These are phyloP conservation scores for Prosopis cineraria DNA, from an alignment of 306 rosid species.

Conservation along the genomic window DNA sequence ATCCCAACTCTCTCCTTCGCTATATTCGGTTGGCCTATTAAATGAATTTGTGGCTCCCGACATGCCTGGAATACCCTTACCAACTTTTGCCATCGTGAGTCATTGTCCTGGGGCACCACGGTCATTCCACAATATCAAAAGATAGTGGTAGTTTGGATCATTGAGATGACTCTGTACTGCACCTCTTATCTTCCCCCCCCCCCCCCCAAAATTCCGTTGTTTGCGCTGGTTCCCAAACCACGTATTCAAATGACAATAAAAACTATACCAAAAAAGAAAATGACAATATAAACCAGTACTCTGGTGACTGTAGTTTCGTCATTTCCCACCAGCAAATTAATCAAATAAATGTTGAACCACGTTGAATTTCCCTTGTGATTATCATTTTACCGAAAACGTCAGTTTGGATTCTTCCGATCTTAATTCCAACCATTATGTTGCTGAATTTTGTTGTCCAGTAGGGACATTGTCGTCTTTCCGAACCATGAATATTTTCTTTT, in stretches of 20 bases:
- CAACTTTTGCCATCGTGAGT: slow-evolving; percentile 36
- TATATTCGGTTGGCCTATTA: slow-evolving; percentile 42
- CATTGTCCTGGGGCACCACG: slow-evolving; percentile 49
- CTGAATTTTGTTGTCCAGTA: slow-evolving; percentile 7
- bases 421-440: slow-evolving; percentile 22
- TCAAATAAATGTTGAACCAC: not conserved
- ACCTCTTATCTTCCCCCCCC: slow-evolving; percentile 61
- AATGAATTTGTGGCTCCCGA: slow-evolving; percentile 16
- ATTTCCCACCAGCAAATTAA: not conserved
- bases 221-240: slow-evolving; percentile 63
- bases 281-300: slow-evolving; percentile 52
- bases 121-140: slow-evolving; percentile 39
- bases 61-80: slow-evolving; percentile 44
- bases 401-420: slow-evolving; percentile 26
- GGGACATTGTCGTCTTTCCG: slow-evolving; percentile 40
- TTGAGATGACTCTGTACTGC: slow-evolving; percentile 76
- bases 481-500: slow-evolving; percentile 25
- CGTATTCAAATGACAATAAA: slow-evolving; percentile 54
- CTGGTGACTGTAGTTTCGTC: slow-evolving; percentile 30
- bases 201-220: slow-evolving; percentile 52
- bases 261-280: too few species aligned
- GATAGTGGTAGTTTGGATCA: slow-evolving; percentile 62
- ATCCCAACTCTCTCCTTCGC: slow-evolving; percentile 34
- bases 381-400: slow-evolving; percentile 33
- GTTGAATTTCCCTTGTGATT: slow-evolving; percentile 20